A percentile compares a stretch with the other conserved stretches of the same genome.
phyloP scores from a whole-genome alignment of 108 stramenopile species.

The Schizochytrium sp. region DNA sequence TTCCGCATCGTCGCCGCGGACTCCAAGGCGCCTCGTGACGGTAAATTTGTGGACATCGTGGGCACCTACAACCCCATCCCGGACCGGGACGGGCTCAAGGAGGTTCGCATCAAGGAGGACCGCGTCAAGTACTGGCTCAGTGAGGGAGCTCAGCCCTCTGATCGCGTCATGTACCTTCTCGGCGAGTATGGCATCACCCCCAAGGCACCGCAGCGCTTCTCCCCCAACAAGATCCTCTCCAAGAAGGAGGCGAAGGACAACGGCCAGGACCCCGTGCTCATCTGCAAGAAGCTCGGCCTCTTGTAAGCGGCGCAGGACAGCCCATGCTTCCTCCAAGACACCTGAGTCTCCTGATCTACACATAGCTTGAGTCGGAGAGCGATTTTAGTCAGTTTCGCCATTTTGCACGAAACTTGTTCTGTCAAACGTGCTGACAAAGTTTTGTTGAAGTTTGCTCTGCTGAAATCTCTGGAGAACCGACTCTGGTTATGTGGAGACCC shows the following conservation, averaged over 20 bases:
- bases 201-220: constrained; percentile 35
- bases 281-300: constrained; percentile 40
- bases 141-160: constrained; percentile 94
- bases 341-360: too few species aligned
- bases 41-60: constrained; percentile 82
- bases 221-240: constrained; percentile 15
- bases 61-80: constrained; percentile 98
- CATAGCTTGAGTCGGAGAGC: too few species aligned
- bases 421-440: too few species aligned
- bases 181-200: constrained; percentile 78
- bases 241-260: constrained; percentile 2
- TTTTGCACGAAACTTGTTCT: too few species aligned
- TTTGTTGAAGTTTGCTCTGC: too few species aligned
- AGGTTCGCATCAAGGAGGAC: constrained; percentile 93
- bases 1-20: constrained; percentile 98
- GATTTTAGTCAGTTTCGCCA: too few species aligned
- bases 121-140: constrained; percentile 92
- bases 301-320: neutral
- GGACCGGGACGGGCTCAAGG: constrained; percentile 88
- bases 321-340: neutral
- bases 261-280: constrained; percentile 39
- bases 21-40: constrained; percentile 89
- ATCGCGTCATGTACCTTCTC: constrained; percentile 93
- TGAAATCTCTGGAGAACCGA: too few species aligned
- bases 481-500: too few species aligned